phyloP scores from a whole-genome alignment of 805 yeast species.

The Monosporozyma servazzii region DNA sequence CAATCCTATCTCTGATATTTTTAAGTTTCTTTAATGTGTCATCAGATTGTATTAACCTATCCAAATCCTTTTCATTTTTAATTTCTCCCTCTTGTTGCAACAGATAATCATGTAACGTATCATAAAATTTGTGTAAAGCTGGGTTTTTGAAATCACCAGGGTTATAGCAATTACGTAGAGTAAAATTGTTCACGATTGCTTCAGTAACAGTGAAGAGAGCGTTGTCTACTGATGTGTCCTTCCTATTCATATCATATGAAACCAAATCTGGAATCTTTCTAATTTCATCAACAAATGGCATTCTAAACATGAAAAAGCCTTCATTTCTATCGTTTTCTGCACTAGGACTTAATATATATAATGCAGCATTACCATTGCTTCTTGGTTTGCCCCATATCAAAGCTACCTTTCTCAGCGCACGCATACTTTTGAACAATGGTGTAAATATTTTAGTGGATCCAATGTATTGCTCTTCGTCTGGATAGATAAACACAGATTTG shows the following conservation, averaged over 20 bases:
- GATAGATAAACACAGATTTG: conserved; percentile 56
- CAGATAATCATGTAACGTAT: conserved; percentile 52
- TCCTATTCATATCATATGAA: conserved; percentile 4
- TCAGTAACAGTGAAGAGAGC: conserved; percentile 18
- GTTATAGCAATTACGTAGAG: conserved; percentile 39
- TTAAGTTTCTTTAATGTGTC: conserved; percentile 28
- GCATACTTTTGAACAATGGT: conserved; percentile 54
- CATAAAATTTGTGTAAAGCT: conserved; percentile 54
- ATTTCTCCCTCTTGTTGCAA: conserved; percentile 39
- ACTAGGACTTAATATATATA: conserved; percentile 56
- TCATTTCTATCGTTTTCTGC: conserved; percentile 33
- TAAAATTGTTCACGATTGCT: conserved; percentile 33
- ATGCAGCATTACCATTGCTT: conserved; percentile 42
- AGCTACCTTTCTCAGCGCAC: conserved; percentile 44
- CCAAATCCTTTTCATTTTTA: conserved; percentile 6
- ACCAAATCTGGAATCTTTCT: conserved; percentile 46
- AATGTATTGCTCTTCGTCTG: conserved; percentile 48
- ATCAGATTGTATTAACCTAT: conserved; percentile 21
- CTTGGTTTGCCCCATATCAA: conserved; percentile 64
- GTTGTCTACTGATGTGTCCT: conserved; percentile 12
- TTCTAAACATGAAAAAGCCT: conserved; percentile 59
- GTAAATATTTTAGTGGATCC: conserved; percentile 64
- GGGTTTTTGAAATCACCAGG: conserved; percentile 60
- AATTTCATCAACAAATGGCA: conserved; percentile 72
- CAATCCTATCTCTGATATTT: conserved; percentile 24